Evolutionary conservation across 2,329 filamentous ascomycete genomes (phyloP), one percentile per base, ranked within the genome.

Genomic region (Aspergillus carbonarius): DNA sequence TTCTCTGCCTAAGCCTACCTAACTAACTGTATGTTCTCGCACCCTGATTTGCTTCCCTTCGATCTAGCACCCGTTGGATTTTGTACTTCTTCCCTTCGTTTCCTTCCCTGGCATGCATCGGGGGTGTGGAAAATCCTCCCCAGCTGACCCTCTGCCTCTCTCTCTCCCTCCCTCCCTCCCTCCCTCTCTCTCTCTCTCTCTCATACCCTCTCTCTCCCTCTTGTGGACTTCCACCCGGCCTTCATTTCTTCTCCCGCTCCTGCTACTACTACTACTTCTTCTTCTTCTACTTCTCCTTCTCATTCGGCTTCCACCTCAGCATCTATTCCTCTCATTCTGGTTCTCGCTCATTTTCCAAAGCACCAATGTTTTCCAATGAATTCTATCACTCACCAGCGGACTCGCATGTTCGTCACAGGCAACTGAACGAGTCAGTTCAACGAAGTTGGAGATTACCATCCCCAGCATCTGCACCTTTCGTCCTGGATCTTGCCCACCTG

Each of bases 301-400:
- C 7, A 17, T 18, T 40, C 37, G 2, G 5, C n/a, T 6, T 15
- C 5, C 10, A 17, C 6, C 27, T 25, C 5, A 13, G 25, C 15
- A 48, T 7, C 8, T 48, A 8, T 48, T 12, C n/a, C 15, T 32
- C 9, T 32, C 27, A 17, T 30, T 10, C 15, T 30, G 9, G 9
- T 17, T 30, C 27, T 48, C 13, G 18, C 23, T 23, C 44, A 13
- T 30, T 18, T 15, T 13, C n/a, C n/a, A 23, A 34, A 54, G 13
- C 51, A 30, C 34, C 51, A 30, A 54, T 54, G 51, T 42, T 54
- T 42, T 54, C 37, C 20, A 54, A 32, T 20, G 39, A 37, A 44
- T 52, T 52, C 34, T 51, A 44, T 17, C 23, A 49, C 54, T 60
- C 55, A 57, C 54, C 55, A 35, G 44, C 42, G 18, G 25, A 57